These are phyloP conservation scores for Talaromyces funiculosus DNA, from an alignment of 2,329 filamentous ascomycete genomes.

Conservation along the genomic window DNA sequence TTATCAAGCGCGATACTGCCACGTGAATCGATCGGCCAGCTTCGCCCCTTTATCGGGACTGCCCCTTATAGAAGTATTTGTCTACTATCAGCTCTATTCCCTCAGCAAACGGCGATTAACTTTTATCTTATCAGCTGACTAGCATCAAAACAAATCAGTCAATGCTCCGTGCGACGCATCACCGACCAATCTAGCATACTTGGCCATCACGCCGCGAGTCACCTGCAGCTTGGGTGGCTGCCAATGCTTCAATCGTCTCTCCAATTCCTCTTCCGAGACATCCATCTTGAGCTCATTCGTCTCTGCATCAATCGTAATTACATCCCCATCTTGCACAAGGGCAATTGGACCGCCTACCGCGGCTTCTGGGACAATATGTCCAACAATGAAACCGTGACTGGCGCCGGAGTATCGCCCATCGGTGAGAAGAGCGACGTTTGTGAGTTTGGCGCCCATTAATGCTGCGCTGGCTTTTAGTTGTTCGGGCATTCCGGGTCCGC, in stretches of 20 bases:
- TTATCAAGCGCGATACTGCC: background rate
- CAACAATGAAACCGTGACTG: slow-evolving; percentile 87
- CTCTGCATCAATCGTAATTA: slow-evolving; percentile 79
- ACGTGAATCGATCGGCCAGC: slow-evolving; percentile 4
- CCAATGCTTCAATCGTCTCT: slow-evolving; percentile 60
- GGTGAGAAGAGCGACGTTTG: slow-evolving; percentile 83
- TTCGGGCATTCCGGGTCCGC: slow-evolving; percentile 94
- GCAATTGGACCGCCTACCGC: slow-evolving; percentile 84
- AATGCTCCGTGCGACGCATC: slow-evolving; percentile 90
- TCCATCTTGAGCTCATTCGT: slow-evolving; percentile 67
- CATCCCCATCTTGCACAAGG: slow-evolving; percentile 71
- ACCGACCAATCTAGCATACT: slow-evolving; percentile 81
- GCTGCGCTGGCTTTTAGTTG: slow-evolving; percentile 82
- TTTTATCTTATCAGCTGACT: background rate
- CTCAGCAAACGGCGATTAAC: background rate
- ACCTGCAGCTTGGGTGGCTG: slow-evolving; percentile 65
- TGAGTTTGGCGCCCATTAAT: slow-evolving; percentile 86
- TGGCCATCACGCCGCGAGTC: slow-evolving; percentile 77
- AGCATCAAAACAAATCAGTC: slow-evolving; percentile 56
- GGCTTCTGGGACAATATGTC: slow-evolving; percentile 87
- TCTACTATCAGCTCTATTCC: background rate
- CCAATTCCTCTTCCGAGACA: slow-evolving; percentile 66
- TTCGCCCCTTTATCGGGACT: background rate
- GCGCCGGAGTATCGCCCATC: slow-evolving; percentile 87
- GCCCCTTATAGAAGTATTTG: background rate